Evolutionary conservation across 2,329 filamentous ascomycete species (phyloP).

Genomic region (Apiospora malaysiana): DNA sequence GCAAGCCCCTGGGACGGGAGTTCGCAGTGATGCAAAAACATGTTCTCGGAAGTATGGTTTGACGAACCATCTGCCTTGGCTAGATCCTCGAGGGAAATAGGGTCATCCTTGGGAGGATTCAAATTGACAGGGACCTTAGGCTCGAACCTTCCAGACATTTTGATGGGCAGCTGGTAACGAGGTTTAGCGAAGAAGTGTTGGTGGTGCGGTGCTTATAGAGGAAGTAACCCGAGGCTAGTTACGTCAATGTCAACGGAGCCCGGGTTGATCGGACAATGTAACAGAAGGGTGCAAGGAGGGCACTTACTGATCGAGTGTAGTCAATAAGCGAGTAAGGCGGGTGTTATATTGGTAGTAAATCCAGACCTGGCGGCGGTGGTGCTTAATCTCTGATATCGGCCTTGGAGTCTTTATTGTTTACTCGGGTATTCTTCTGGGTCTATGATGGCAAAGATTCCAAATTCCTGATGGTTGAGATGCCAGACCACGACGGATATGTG

Average conservation of each 20-base stretch:
- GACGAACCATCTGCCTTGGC: constrained; percentile 80
- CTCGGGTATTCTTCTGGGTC: neutral
- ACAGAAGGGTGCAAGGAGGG: neutral
- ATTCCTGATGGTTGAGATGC: constrained; percentile 5
- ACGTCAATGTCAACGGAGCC: constrained; percentile 17
- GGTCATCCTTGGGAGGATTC: constrained; percentile 84
- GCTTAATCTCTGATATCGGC: neutral
- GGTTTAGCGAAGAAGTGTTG: neutral
- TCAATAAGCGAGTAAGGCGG: neutral
- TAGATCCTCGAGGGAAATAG: constrained; percentile 81
- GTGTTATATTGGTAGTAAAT: neutral
- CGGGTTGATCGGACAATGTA: neutral
- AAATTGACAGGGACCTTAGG: constrained; percentile 79
- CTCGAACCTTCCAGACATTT: constrained; percentile 72
- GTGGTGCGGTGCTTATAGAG: neutral
- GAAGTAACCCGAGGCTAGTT: neutral
- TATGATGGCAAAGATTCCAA: neutral
- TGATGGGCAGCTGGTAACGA: neutral
- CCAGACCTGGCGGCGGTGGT: neutral
- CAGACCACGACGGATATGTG: constrained; percentile 11
- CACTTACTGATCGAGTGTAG: neutral
- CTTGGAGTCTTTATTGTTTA: neutral
- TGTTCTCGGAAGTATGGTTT: neutral
- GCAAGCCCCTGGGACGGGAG: neutral
- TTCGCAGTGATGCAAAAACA: too few species aligned